These are phyloP conservation scores for Yarrowia osloensis DNA, from an alignment of 805 yeast species.

Conservation along the genomic window DNA sequence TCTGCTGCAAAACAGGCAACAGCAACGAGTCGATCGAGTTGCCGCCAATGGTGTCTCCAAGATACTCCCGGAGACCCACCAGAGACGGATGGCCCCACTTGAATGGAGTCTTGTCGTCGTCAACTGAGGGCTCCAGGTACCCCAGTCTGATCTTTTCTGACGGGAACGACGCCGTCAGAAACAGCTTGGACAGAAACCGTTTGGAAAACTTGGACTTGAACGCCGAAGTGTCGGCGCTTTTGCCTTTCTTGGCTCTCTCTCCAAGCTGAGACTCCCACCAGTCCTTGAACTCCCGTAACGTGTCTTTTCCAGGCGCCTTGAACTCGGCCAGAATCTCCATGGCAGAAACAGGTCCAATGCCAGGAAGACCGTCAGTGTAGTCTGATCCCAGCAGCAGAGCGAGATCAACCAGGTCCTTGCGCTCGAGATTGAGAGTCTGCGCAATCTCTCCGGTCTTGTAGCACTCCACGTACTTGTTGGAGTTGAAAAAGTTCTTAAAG, in stretches of 20 bases:
- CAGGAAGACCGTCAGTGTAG: constrained; percentile 89
- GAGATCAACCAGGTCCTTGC: constrained; percentile 68
- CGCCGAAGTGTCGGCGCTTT: background rate
- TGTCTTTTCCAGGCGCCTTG: constrained; percentile 48
- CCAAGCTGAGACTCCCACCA: constrained; percentile 62
- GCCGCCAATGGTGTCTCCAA: constrained; percentile 81
- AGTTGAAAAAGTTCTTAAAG: constrained; percentile 92
- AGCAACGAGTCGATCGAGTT: constrained; percentile 76
- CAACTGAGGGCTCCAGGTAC: constrained; percentile 79
- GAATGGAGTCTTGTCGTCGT: constrained; percentile 72
- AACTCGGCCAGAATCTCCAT: constrained; percentile 90
- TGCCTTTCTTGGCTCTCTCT: constrained; percentile 42
- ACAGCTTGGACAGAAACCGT: constrained; percentile 57
- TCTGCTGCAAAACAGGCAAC: constrained; percentile 78
- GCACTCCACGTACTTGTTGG: constrained; percentile 87
- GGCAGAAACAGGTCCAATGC: constrained; percentile 92
- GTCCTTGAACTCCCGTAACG: constrained; percentile 45
- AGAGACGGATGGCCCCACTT: constrained; percentile 90
- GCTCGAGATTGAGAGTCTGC: constrained; percentile 62
- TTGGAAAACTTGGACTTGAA: constrained; percentile 61
- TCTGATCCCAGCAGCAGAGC: constrained; percentile 91
- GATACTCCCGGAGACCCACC: constrained; percentile 70
- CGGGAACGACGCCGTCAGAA: constrained; percentile 67
- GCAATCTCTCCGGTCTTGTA: constrained; percentile 63
- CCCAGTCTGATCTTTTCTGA: constrained; percentile 69